These are phyloP conservation scores for Conticribra weissflogii DNA, from an alignment of 108 stramenopile species.

Conservation along the genomic window DNA sequence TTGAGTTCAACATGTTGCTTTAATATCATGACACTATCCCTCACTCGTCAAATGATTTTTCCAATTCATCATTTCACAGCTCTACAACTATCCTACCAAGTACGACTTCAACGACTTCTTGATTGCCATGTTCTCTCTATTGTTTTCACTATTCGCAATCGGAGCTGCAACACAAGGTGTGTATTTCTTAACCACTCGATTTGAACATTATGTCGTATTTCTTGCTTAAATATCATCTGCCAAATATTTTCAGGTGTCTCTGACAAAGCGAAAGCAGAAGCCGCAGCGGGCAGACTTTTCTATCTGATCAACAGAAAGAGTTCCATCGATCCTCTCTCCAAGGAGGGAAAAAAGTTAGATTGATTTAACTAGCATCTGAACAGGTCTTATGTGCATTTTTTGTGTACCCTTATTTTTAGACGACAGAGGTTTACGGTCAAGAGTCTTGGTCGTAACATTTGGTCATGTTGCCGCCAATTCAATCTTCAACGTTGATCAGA, in stretches of 20 bases:
- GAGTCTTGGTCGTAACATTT: too few relatives aligned
- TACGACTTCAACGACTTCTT: constrained; percentile 73
- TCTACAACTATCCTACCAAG: constrained; percentile 55
- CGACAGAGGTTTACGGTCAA: too few relatives aligned
- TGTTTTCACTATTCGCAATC: constrained; percentile 78
- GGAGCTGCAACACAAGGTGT: constrained; percentile 73
- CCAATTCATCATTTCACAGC: background rate
- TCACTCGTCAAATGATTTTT: background rate
- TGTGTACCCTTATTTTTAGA: too few relatives aligned
- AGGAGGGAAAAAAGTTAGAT: too few relatives aligned
- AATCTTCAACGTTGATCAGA: too few relatives aligned
- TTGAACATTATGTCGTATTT: background rate
- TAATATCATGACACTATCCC: too few relatives aligned
- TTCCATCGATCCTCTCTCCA: too few relatives aligned
- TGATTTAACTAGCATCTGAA: too few relatives aligned
- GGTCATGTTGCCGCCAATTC: too few relatives aligned
- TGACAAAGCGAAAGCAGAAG: constrained; percentile 68
- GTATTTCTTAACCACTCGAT: background rate
- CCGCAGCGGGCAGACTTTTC: constrained; percentile 72
- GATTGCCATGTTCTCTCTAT: constrained; percentile 71
- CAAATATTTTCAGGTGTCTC: constrained; percentile 18
- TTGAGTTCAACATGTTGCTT: too few relatives aligned
- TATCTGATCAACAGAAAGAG: constrained; percentile 67
- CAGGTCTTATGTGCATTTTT: too few relatives aligned
- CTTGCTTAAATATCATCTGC: background rate